Percentiles rank a stretch among this genome's conserved stretches.
phyloP scores from a whole-genome alignment of 2,329 filamentous ascomycete species.

The Fusarium domesticum region DNA sequence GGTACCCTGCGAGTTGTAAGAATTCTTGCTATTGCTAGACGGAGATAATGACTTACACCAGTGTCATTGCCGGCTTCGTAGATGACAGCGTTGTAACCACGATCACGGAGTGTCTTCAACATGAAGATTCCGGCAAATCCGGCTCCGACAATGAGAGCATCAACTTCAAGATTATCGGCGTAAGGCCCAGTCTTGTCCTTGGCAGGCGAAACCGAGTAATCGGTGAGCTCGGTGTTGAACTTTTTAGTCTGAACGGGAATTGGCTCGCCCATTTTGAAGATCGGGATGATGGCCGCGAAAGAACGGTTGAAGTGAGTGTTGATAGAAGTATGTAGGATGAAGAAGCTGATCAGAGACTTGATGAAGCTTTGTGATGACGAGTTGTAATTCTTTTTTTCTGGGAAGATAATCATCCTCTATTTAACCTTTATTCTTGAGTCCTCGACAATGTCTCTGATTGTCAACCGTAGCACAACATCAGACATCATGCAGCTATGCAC shows the following conservation, averaged over 20 bases:
- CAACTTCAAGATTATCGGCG: constrained; percentile 42
- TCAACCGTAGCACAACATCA: neutral
- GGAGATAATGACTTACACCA: constrained; percentile 27
- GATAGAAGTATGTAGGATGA: neutral
- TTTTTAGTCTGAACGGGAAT: constrained; percentile 31
- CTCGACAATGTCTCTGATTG: neutral
- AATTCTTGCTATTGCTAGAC: neutral
- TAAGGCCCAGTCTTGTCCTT: constrained; percentile 38
- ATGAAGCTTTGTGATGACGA: neutral
- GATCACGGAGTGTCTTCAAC: constrained; percentile 50
- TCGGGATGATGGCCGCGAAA: neutral
- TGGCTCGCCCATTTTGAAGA: constrained; percentile 22
- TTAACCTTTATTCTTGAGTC: neutral
- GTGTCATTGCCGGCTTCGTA: constrained; percentile 51
- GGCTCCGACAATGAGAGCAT: constrained; percentile 44
- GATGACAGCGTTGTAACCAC: constrained; percentile 46
- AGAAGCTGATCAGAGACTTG: neutral
- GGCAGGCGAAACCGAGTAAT: constrained; percentile 34
- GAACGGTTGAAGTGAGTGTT: neutral
- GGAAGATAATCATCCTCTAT: neutral
- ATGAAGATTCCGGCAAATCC: constrained; percentile 49
- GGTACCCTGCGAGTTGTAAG: constrained; percentile 34
- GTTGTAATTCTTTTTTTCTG: too few relatives aligned
- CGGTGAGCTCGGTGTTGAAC: constrained; percentile 41
- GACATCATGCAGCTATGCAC: neutral